Base-by-base conservation (phyloP, 2,329 filamentous ascomycete species). In the Arthrobotrys entomopaga region DNA sequence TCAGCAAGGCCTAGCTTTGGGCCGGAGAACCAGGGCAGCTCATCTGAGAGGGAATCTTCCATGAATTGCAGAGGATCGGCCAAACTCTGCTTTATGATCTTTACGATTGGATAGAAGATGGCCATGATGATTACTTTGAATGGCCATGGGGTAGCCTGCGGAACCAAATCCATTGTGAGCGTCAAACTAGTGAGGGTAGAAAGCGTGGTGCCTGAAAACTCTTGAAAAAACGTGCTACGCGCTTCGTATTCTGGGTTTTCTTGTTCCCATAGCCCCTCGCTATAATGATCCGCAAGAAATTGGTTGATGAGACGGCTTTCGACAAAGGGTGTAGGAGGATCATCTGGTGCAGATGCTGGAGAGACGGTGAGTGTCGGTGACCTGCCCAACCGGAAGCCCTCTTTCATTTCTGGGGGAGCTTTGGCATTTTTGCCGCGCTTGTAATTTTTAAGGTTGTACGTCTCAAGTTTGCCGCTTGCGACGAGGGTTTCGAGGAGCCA, bases 401-500 rank as follows among this genome's bases (percentile, higher is more conserved):
- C 70, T 46, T 63, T 67, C 70, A 74, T 63, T 48, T 61, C 63
- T 6, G 56, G 56, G 15, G 70, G 70, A 5, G 70, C 70, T 42
- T 24, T 54, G 2, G 40, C 56, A 29, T 53, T 19, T 20, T 50
- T 52, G 16, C 20, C 40, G 2, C 70, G 70, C 24, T 54, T 54
- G 43, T 56, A 74, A 1, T 48, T 16, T 22, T 74, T 74, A 3
- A 74, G 16, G 29, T 67, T 63, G 46, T 74, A 74, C 22, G 29
- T 64, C 29, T 74, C 63, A n/a, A 74, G 50, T 7, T 64, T 46
- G n/a, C 48, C 53, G n/a, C 50, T 38, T 2, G 40, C 70, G 8
- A 74, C 58, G 11, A 74, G 70, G 20, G 67, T 63, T 57, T 74
- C 70, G 2, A 74, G 48, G 6, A 63, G 63, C 70, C 70, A 74